Evolutionary conservation across 2,329 filamentous ascomycete genomes (phyloP), one percentile per base, ranked within the genome.

Genomic region (Diaporthe sp.): DNA sequence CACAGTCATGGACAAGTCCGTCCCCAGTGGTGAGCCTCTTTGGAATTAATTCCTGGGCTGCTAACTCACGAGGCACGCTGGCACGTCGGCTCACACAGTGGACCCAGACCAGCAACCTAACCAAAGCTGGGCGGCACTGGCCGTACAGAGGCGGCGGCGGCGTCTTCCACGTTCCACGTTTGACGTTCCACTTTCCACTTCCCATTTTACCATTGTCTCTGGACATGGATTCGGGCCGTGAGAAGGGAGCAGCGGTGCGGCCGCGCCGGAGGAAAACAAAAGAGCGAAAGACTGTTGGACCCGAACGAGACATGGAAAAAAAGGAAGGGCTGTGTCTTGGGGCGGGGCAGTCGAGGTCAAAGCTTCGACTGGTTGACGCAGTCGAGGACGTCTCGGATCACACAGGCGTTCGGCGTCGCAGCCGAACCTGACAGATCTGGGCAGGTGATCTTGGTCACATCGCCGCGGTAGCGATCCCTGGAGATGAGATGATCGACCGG

Each of bases 401-500:
- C 31, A 47, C 47, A 39, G 34, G 65, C 65, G 31, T 68, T 53
- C 71, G 57, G 71, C n/a, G n/a, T 63, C n/a, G 37, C 31, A 72
- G 6, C 47, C 55, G 58, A 61, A 31, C 47, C 55, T 72, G 71
- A 63, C 71, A 63, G 71, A 73, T 73, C 58, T 73, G 58, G 60
- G 57, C 65, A 68, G 49, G 25, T 73, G 47, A 58, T 49, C 22
- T 63, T 72, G 53, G 57, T 58, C 57, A 72, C 58, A 72, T 72
- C 53, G 57, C 44, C 15, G 58, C 39, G 25, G 70, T 22, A 51
- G 25, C 44, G 20, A 55, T 22, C 58, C 71, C 37, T 47, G 47
- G 71, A 42, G 58, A 73, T 44, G 71, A 63, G 44, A 73, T 72
- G 71, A 65, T 55, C 71, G 71, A 31, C 71, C 58, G 58, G 58